These are phyloP conservation scores for Elongisporangium prolatum DNA, from an alignment of 352 stramenopile genomes.

Conservation along the genomic window DNA sequence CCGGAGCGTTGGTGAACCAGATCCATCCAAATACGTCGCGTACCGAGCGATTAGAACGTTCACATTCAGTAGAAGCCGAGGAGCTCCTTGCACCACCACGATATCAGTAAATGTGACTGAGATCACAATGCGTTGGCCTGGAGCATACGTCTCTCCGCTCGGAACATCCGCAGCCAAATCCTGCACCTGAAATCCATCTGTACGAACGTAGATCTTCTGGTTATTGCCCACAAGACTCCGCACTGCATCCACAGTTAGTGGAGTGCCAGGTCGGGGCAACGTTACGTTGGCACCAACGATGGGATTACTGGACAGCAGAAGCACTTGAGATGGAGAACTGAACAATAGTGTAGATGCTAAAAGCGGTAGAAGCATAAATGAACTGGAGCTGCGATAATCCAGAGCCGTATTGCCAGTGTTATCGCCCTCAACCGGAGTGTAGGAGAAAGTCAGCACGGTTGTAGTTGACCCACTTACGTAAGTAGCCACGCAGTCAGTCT, in stretches of 20 bases:
- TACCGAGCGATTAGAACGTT: conserved; percentile 23
- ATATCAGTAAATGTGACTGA: conserved; percentile 39
- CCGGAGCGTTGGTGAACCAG: conserved; percentile 26
- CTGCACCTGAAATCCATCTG: conserved; percentile 43
- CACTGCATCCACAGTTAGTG: conserved; percentile 41
- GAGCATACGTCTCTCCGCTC: conserved; percentile 42
- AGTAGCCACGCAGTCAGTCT: conserved; percentile 28
- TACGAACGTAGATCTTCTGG: conserved; percentile 58
- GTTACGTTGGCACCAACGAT: conserved; percentile 31
- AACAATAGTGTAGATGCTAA: conserved; percentile 19
- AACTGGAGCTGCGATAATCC: conserved; percentile 29
- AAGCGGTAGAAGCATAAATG: conserved; percentile 42
- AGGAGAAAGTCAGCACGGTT: conserved; percentile 42
- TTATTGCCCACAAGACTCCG: conserved; percentile 57
- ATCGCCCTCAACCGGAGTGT: conserved; percentile 35
- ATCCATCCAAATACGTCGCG: conserved; percentile 50
- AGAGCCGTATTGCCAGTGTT: conserved; percentile 35
- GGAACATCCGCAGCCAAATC: conserved; percentile 25
- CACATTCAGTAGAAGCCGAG: conserved; percentile 43
- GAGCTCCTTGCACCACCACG: conserved; percentile 47
- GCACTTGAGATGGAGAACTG: conserved; percentile 26
- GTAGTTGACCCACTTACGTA: conserved; percentile 50
- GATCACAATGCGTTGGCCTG: conserved; percentile 52
- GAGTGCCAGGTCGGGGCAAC: conserved; percentile 37
- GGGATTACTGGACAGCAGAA: conserved; percentile 30